Conservation (phyloP, 1,284 basidiomycete genomes). For the Sphaerobolus stellatus region DNA sequence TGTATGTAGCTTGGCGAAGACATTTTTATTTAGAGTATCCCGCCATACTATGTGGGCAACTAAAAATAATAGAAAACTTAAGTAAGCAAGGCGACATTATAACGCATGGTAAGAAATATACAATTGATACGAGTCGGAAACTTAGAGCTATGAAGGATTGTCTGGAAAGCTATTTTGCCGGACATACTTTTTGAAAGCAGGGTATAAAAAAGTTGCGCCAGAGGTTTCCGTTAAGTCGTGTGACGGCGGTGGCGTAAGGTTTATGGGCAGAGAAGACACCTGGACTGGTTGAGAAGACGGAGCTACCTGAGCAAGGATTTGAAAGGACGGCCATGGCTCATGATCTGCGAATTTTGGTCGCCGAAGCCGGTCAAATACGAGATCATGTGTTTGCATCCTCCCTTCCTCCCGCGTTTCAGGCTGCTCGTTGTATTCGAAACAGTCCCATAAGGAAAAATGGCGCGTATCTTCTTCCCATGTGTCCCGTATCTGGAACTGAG, state of each 20-base stretch:
- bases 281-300: not conserved
- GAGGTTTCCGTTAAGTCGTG: not conserved
- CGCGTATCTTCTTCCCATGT: not conserved
- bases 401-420: not conserved
- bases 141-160: no score
- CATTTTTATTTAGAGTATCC: no score
- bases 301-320: not conserved
- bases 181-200: not conserved
- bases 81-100: no score
- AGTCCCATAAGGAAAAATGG: not conserved
- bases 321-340: constrained; percentile 1
- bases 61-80: no score
- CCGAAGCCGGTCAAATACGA: constrained; percentile 2
- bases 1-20: no score
- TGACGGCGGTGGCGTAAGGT: not conserved
- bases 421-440: not conserved
- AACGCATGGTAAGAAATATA: no score
- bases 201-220: not conserved
- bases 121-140: no score
- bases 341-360: not conserved
- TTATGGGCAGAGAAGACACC: not conserved
- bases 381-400: not conserved
- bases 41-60: no score
- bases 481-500: no score
- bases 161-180: no score